Percentiles rank a stretch among this genome's conserved stretches.
phyloP scores from a whole-genome alignment of 768 basidiomycete species.

The Ramaria sp. region DNA sequence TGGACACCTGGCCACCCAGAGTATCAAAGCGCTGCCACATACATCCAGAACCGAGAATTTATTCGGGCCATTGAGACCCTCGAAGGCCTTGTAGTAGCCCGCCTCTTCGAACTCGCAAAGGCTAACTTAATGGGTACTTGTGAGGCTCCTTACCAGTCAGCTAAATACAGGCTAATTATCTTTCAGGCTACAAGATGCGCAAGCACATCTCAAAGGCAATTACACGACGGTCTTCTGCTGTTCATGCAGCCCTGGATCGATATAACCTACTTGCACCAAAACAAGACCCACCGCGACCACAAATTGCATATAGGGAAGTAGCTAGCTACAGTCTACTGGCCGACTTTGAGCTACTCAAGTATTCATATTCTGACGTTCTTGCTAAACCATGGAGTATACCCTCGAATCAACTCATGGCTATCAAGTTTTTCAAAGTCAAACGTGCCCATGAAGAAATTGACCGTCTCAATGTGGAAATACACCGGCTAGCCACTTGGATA shows the following conservation, averaged over 20 bases:
- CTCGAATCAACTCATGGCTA: background rate
- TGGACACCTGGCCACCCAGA: no score
- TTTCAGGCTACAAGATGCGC: slow-evolving; percentile 25
- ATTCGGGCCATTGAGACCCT: slow-evolving; percentile 18
- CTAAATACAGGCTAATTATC: no score
- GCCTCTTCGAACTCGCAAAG: slow-evolving; percentile 22
- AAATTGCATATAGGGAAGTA: background rate
- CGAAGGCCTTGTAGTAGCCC: slow-evolving; percentile 20
- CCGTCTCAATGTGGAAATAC: slow-evolving; percentile 3
- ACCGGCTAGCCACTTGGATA: background rate
- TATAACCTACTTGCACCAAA: slow-evolving; percentile 1
- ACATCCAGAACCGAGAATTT: slow-evolving; percentile 14
- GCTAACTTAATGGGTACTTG: slow-evolving; percentile 16
- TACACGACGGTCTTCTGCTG: slow-evolving; percentile 14
- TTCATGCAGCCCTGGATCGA: background rate
- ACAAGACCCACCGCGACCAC: background rate
- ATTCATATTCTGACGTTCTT: background rate
- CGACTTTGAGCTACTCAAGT: slow-evolving; percentile 3
- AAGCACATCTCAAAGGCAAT: slow-evolving; percentile 26
- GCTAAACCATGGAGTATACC: background rate
- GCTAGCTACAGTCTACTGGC: background rate
- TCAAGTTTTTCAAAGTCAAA: background rate
- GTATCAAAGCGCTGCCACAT: slow-evolving; percentile 7
- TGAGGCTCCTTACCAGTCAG: no score
- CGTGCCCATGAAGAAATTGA: slow-evolving; percentile 2